A percentile compares a stretch with the other conserved stretches of the same genome.
These are phyloP conservation scores for Fusarium sp. DNA, from an alignment of 2,329 filamentous ascomycete species.

Conservation along the genomic window DNA sequence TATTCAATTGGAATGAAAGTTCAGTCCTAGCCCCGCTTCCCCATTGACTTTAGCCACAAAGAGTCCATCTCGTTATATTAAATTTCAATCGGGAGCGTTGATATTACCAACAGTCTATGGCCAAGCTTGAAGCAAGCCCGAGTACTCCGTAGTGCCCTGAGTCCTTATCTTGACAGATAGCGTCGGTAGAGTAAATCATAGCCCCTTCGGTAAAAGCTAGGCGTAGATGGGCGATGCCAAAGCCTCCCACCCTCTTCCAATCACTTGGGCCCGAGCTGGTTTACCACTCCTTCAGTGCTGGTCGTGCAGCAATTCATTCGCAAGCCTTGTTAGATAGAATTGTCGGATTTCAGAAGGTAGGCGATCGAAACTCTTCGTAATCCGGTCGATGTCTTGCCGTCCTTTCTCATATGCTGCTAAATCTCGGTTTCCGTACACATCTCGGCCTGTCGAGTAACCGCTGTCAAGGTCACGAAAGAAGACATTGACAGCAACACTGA, in stretches of 20 bases:
- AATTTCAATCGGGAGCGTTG: conserved; percentile 1
- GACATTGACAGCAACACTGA: conserved; percentile 87
- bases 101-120: background rate
- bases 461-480: conserved; percentile 82
- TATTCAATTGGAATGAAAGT: conserved; percentile 5
- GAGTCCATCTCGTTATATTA: conserved; percentile 6
- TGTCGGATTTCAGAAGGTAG: conserved; percentile 75
- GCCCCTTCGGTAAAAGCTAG: conserved; percentile 7
- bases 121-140: conserved; percentile 3
- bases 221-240: background rate
- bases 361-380: conserved; percentile 73
- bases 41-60: conserved; percentile 18
- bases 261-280: background rate
- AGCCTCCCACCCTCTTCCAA: conserved; percentile 5
- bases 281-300: conserved; percentile 15
- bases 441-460: conserved; percentile 79
- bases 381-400: conserved; percentile 76
- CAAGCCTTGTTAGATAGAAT: conserved; percentile 82
- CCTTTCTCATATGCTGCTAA: conserved; percentile 87
- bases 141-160: conserved; percentile 17
- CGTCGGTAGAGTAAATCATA: conserved; percentile 4
- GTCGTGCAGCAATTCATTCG: conserved; percentile 69
- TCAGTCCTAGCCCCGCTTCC: conserved; percentile 10
- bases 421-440: conserved; percentile 91
- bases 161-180: background rate